Percentiles rank a stretch among this genome's conserved stretches.
phyloP scores from a whole-genome alignment of 164 flowering plant genomes.

The Magnolia kwangsiensis region DNA sequence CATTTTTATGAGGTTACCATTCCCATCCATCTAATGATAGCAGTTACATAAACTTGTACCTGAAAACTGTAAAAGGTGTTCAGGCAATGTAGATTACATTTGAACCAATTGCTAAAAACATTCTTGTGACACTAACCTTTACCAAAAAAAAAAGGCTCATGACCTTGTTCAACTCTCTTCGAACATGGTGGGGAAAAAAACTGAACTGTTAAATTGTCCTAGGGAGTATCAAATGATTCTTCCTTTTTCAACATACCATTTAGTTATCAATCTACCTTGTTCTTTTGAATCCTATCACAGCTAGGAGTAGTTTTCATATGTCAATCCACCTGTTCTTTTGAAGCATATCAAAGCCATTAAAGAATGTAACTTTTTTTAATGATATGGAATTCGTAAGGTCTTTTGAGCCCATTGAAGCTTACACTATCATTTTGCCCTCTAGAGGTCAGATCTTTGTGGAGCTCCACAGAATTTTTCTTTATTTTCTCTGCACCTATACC shows the following conservation, averaged over 20 bases:
- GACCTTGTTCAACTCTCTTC: neutral
- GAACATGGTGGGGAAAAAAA: neutral
- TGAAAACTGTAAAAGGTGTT: too few species aligned
- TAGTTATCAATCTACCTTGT: neutral
- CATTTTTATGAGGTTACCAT: too few species aligned
- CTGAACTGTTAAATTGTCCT: neutral
- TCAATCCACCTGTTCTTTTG: neutral
- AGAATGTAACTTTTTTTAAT: neutral
- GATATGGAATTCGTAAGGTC: neutral
- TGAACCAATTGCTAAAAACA: too few species aligned
- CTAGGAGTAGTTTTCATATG: neutral
- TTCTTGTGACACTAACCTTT: too few species aligned
- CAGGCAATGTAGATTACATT: too few species aligned
- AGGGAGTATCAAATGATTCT: neutral
- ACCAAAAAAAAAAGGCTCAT: too few species aligned
- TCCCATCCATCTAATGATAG: too few species aligned
- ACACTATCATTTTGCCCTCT: constrained; percentile 31
- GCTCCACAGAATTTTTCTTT: constrained; percentile 26
- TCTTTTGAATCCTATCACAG: neutral
- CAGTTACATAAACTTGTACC: too few species aligned
- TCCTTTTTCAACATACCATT: neutral
- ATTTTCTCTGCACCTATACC: constrained; percentile 75
- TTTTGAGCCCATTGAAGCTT: constrained; percentile 14
- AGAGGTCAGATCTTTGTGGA: constrained; percentile 12
- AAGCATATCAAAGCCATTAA: neutral